These are phyloP conservation scores for Cladochytrium replicatum DNA, from an alignment of 192 early-diverging fungal genomes.

Conservation along the genomic window DNA sequence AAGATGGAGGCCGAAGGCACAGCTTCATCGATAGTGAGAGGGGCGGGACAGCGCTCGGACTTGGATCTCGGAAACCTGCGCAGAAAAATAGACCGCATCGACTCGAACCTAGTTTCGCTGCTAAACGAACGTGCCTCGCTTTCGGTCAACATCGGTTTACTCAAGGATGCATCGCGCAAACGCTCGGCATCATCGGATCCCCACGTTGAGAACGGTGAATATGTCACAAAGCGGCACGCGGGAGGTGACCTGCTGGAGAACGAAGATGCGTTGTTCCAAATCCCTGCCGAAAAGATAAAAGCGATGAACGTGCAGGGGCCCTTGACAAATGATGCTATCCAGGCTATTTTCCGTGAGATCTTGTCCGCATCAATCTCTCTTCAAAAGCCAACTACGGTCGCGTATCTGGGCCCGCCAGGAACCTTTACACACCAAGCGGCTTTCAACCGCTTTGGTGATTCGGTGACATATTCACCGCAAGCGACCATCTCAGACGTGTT, in stretches of 20 bases:
- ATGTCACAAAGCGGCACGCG: no score
- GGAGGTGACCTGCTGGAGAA: no score
- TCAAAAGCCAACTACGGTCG: conserved; percentile 69
- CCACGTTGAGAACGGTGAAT: no score
- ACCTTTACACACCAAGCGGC: conserved; percentile 86
- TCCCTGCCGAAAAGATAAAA: no score
- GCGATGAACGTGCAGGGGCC: no score
- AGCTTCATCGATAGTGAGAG: no score
- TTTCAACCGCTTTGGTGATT: conserved; percentile 68
- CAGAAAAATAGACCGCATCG: conserved; percentile 56
- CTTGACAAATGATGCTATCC: conserved; percentile 53
- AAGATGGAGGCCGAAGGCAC: no score
- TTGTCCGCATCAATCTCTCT: conserved; percentile 85
- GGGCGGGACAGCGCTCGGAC: no score
- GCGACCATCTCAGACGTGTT: conserved; percentile 57
- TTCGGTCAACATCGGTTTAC: conserved; percentile 69
- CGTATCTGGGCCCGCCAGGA: conserved; percentile 83
- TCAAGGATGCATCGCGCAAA: no score
- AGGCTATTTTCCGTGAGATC: conserved; percentile 68
- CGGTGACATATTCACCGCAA: conserved; percentile 37
- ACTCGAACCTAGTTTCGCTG: conserved; percentile 60
- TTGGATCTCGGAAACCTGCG: conserved; percentile 13
- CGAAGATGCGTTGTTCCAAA: no score
- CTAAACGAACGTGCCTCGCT: conserved; percentile 78
- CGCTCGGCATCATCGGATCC: no score